Evolutionary conservation across 2,329 filamentous ascomycete genomes (phyloP).

Genomic region (Botrytis sinoallii): DNA sequence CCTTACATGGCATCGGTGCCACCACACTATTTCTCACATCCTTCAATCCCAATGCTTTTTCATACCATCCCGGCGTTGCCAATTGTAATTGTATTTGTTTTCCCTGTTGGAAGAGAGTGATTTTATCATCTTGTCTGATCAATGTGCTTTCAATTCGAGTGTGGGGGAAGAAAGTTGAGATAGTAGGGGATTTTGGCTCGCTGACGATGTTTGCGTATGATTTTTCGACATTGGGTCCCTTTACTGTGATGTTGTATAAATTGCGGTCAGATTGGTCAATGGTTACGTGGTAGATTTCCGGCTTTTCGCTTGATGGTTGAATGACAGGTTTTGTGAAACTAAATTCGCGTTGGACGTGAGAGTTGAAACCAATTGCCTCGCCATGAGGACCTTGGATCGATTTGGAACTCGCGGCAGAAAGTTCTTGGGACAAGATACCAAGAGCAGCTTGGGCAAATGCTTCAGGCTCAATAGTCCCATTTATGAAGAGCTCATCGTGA

Average conservation of each 20-base stretch:
- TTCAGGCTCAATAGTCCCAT: slow-evolving; percentile 61
- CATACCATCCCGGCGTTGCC: slow-evolving; percentile 72
- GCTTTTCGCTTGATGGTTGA: slow-evolving; percentile 13
- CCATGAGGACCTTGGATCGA: slow-evolving; percentile 42
- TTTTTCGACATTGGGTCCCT: slow-evolving; percentile 45
- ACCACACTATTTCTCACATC: slow-evolving; percentile 78
- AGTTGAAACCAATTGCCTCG: slow-evolving; percentile 50
- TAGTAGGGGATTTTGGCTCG: slow-evolving; percentile 44
- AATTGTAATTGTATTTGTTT: slow-evolving; percentile 57
- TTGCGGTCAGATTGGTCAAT: slow-evolving; percentile 37
- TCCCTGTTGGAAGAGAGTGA: slow-evolving; percentile 76
- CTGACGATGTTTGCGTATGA: slow-evolving; percentile 44
- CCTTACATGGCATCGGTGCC: slow-evolving; percentile 97
- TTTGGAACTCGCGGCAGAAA: slow-evolving; percentile 33
- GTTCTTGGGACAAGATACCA: slow-evolving; percentile 59
- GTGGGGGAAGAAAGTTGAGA: slow-evolving; percentile 77
- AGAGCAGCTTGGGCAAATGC: slow-evolving; percentile 85
- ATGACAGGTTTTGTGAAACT: slow-evolving; percentile 26
- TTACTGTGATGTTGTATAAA: slow-evolving; percentile 44
- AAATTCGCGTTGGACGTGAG: slow-evolving; percentile 31
- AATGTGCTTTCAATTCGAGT: slow-evolving; percentile 78
- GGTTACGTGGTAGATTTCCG: slow-evolving; percentile 27
- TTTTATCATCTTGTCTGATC: slow-evolving; percentile 56
- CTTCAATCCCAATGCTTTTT: slow-evolving; percentile 81
- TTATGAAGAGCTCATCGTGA: slow-evolving; percentile 71